phyloP scores from a whole-genome alignment of 2,329 filamentous ascomycete species.

The Cytospora schulzeri region DNA sequence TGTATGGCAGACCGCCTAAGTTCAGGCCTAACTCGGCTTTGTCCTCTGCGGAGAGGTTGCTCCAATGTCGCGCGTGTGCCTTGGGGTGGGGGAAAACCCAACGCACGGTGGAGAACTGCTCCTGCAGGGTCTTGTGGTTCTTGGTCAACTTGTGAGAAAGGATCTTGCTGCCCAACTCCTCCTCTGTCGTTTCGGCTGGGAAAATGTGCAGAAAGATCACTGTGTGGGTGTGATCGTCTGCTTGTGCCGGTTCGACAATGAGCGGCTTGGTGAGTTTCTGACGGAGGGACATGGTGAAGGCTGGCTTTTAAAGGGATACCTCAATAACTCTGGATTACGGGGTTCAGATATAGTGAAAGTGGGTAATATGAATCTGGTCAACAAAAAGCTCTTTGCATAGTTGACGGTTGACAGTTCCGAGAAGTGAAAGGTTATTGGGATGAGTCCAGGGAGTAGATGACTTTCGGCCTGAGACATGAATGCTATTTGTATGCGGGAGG shows the following conservation, averaged over 20 bases:
- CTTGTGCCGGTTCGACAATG: conserved; percentile 26
- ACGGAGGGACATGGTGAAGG: conserved; percentile 22
- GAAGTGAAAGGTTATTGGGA: not conserved
- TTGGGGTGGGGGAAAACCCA: conserved; percentile 31
- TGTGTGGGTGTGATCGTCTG: conserved; percentile 28
- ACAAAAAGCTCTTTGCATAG: not conserved
- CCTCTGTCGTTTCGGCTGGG: conserved; percentile 21
- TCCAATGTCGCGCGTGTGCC: conserved; percentile 24
- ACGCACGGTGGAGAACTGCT: conserved; percentile 28
- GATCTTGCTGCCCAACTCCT: conserved; percentile 27
- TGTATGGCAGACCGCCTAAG: conserved; percentile 23
- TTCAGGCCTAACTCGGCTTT: conserved; percentile 17
- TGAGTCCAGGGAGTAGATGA: not conserved
- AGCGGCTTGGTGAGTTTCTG: conserved; percentile 23
- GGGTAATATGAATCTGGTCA: not conserved
- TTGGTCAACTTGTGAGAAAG: conserved; percentile 27
- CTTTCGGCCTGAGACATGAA: not conserved
- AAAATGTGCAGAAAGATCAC: conserved; percentile 31
- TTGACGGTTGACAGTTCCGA: not conserved
- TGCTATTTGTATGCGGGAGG: not conserved
- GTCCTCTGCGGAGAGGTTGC: conserved; percentile 21
- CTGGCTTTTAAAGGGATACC: not conserved
- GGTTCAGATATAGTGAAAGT: not conserved
- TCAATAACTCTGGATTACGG: not conserved
- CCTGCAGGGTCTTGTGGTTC: conserved; percentile 24